phyloP scores from a whole-genome alignment of 176 grass and related monocot genomes.

The Musa troglodytarum region DNA sequence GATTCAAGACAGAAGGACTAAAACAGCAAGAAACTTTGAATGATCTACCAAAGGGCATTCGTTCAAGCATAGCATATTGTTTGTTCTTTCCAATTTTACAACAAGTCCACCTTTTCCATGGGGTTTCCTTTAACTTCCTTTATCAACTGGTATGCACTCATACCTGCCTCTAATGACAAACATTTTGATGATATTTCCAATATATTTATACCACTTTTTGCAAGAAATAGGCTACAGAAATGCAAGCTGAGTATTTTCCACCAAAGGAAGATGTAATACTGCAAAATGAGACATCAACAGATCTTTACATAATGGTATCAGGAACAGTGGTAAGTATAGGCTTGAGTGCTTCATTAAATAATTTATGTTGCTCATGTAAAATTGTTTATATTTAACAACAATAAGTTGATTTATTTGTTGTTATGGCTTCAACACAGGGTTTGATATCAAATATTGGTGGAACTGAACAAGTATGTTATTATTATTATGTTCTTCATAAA shows the following conservation, averaged over 20 bases:
- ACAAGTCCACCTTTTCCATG: constrained; percentile 56
- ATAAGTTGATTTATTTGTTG: constrained; percentile 1
- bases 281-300: constrained; percentile 50
- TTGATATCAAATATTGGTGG: constrained; percentile 21
- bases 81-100: constrained; percentile 54
- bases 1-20: constrained; percentile 58
- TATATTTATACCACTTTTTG: constrained; percentile 9
- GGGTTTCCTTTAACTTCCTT: constrained; percentile 58
- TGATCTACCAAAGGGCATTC: constrained; percentile 56
- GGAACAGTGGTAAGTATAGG: constrained; percentile 59
- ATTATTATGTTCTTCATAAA: not conserved
- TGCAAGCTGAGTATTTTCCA: constrained; percentile 73
- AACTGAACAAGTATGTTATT: constrained; percentile 30
- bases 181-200: not conserved
- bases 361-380: not conserved
- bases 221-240: constrained; percentile 46
- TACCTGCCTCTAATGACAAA: not conserved
- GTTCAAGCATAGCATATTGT: constrained; percentile 55
- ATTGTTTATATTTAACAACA: not conserved
- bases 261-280: constrained; percentile 58
- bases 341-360: constrained; percentile 9
- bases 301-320: constrained; percentile 76
- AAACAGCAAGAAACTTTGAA: constrained; percentile 74
- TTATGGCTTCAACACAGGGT: constrained; percentile 31
- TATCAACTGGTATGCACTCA: constrained; percentile 52